phyloP scores from a whole-genome alignment of 176 grass and related monocot species.

The Musa troglodytarum region DNA sequence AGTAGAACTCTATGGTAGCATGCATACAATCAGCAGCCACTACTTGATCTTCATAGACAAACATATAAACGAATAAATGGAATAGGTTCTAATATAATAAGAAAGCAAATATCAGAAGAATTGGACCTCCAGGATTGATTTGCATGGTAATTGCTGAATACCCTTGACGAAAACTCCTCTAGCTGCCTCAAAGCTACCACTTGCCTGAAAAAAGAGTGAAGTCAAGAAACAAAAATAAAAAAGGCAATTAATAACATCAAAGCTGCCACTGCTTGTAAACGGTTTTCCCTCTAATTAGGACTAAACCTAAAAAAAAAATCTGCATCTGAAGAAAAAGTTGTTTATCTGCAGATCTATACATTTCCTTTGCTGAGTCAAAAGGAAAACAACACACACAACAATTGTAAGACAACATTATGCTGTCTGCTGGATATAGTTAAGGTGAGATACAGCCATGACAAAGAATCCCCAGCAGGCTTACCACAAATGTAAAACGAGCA shows the following conservation, averaged over 20 bases:
- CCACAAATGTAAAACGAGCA: slow-evolving; percentile 71
- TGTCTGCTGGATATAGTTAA: neutral
- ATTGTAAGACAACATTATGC: neutral
- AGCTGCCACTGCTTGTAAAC: no score
- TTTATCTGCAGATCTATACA: neutral
- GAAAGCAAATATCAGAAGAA: neutral
- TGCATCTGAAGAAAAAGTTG: neutral
- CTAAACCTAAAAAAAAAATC: neutral
- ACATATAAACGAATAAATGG: no score
- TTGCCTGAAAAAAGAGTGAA: slow-evolving; percentile 36
- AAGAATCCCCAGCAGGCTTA: slow-evolving; percentile 26
- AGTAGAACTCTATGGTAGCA: no score
- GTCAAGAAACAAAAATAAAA: neutral
- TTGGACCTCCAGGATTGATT: slow-evolving; percentile 60
- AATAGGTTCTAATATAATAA: neutral
- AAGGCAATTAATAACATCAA: neutral
- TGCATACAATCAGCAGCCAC: no score
- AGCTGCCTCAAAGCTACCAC: slow-evolving; percentile 55
- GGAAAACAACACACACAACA: neutral
- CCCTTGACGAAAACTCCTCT: slow-evolving; percentile 59
- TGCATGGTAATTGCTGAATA: slow-evolving; percentile 61
- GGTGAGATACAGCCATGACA: slow-evolving; percentile 10
- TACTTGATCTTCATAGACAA: no score
- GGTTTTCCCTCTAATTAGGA: neutral
- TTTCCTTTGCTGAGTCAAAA: neutral